These are phyloP conservation scores for Diaporthe sp. DNA, from an alignment of 2,329 filamentous ascomycete species.

Conservation along the genomic window DNA sequence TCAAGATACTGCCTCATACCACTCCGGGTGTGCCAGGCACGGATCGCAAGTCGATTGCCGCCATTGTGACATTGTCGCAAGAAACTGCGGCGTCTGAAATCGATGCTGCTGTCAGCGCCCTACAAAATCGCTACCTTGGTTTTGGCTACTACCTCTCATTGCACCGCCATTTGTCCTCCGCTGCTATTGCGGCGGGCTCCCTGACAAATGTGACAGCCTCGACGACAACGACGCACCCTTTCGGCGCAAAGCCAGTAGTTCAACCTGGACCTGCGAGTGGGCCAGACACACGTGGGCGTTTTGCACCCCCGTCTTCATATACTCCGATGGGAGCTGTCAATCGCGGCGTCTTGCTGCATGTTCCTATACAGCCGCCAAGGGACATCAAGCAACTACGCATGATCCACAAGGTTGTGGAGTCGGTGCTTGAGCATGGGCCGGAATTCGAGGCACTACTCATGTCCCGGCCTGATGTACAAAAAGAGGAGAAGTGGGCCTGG, in stretches of 20 bases:
- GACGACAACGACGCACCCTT: slow-evolving; percentile 71
- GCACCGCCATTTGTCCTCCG: slow-evolving; percentile 86
- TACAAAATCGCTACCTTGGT: slow-evolving; percentile 89
- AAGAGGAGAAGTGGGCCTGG: slow-evolving; percentile 93
- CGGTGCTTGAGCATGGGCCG: slow-evolving; percentile 81
- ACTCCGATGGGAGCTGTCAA: slow-evolving; percentile 56
- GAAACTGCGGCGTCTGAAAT: slow-evolving; percentile 88
- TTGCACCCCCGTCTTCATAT: slow-evolving; percentile 84
- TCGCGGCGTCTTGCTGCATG: slow-evolving; percentile 68
- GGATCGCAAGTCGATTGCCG: slow-evolving; percentile 80
- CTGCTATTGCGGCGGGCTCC: slow-evolving; percentile 64
- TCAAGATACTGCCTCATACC: slow-evolving; percentile 75
- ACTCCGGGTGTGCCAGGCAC: slow-evolving; percentile 63
- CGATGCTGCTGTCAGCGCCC: slow-evolving; percentile 80
- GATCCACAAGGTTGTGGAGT: slow-evolving; percentile 90
- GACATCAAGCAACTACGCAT: slow-evolving; percentile 84
- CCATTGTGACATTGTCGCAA: slow-evolving; percentile 84
- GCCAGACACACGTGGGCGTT: slow-evolving; percentile 57
- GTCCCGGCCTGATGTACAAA: slow-evolving; percentile 85
- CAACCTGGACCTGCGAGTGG: slow-evolving; percentile 52
- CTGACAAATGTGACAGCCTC: slow-evolving; percentile 58
- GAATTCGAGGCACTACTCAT: slow-evolving; percentile 95
- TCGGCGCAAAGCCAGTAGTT: slow-evolving; percentile 79
- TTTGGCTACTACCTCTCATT: slow-evolving; percentile 86
- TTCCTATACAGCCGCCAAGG: slow-evolving; percentile 80